Evolutionary conservation across 2,329 filamentous ascomycete species (phyloP).

Genomic region (Moelleriella libera): DNA sequence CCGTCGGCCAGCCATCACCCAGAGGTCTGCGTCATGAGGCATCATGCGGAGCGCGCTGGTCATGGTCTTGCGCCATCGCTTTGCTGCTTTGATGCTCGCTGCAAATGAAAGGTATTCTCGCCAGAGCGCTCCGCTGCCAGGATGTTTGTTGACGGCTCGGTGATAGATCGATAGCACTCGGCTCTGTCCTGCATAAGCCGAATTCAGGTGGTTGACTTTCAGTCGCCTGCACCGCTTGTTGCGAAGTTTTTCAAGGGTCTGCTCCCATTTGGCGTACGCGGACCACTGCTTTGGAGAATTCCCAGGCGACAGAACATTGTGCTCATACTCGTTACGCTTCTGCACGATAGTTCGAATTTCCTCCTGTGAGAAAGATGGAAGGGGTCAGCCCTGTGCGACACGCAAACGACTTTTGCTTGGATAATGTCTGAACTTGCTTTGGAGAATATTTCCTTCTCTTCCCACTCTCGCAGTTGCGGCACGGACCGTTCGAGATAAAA

Average conservation of each 20-base stretch:
- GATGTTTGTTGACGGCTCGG: slow-evolving; percentile 70
- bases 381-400: background rate
- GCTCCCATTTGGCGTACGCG: slow-evolving; percentile 64
- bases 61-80: slow-evolving; percentile 50
- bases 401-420: background rate
- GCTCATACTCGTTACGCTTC: slow-evolving; percentile 87
- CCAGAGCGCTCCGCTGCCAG: slow-evolving; percentile 72
- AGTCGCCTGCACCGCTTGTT: slow-evolving; percentile 72
- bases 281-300: slow-evolving; percentile 67
- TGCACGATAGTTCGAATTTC: slow-evolving; percentile 82
- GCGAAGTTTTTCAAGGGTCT: slow-evolving; percentile 58
- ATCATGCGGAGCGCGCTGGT: slow-evolving; percentile 68
- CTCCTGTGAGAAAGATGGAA: slow-evolving; percentile 35
- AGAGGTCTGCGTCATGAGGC: slow-evolving; percentile 69
- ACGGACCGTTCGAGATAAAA: slow-evolving; percentile 90
- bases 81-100: slow-evolving; percentile 49
- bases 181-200: slow-evolving; percentile 59
- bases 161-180: slow-evolving; percentile 85
- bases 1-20: slow-evolving; percentile 71
- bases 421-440: slow-evolving; percentile 34
- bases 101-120: slow-evolving; percentile 80
- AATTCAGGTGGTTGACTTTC: slow-evolving; percentile 52
- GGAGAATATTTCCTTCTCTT: slow-evolving; percentile 81
- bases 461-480: slow-evolving; percentile 82
- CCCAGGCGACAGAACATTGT: slow-evolving; percentile 73